These are phyloP conservation scores for Diplodia mutila DNA, from an alignment of 2,329 filamentous ascomycete genomes.

Conservation along the genomic window DNA sequence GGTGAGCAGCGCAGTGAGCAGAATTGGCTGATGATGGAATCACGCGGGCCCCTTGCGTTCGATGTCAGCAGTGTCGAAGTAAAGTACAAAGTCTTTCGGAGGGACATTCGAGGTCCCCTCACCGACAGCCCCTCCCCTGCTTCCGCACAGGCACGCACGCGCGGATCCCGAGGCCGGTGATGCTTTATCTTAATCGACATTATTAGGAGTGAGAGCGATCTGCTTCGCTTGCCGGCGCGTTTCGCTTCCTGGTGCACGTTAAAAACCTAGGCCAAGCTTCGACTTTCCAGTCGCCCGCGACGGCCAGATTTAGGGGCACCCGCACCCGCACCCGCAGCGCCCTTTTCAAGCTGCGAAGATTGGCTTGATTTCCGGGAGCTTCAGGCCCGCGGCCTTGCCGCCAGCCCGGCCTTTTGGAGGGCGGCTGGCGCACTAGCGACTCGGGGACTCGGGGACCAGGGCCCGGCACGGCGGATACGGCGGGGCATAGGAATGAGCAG, in stretches of 20 bases:
- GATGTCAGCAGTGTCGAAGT: background rate
- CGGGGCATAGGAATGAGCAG: conserved; percentile 16
- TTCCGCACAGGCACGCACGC: conserved; percentile 11
- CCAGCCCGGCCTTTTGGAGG: background rate
- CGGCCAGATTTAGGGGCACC: conserved; percentile 4
- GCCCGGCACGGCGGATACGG: background rate
- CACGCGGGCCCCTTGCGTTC: conserved; percentile 6
- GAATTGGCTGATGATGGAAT: background rate
- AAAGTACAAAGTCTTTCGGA: background rate
- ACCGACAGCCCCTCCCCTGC: conserved; percentile 19
- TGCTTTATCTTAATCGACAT: conserved; percentile 15
- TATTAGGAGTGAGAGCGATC: conserved; percentile 18
- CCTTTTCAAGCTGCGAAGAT: background rate
- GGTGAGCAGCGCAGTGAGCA: background rate
- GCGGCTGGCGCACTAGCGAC: conserved; percentile 5
- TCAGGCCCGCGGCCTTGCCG: background rate
- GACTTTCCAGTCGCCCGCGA: background rate
- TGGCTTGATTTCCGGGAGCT: conserved; percentile 4
- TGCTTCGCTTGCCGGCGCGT: conserved; percentile 17
- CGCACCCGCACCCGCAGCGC: background rate
- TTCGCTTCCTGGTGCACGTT: conserved; percentile 18
- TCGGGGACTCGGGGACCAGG: background rate
- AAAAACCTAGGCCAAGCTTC: background rate
- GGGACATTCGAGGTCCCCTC: background rate
- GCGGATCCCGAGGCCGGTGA: conserved; percentile 5